These are phyloP conservation scores for Rhodomyrtus tomentosa DNA, from an alignment of 345 rosid genomes.

Conservation along the genomic window DNA sequence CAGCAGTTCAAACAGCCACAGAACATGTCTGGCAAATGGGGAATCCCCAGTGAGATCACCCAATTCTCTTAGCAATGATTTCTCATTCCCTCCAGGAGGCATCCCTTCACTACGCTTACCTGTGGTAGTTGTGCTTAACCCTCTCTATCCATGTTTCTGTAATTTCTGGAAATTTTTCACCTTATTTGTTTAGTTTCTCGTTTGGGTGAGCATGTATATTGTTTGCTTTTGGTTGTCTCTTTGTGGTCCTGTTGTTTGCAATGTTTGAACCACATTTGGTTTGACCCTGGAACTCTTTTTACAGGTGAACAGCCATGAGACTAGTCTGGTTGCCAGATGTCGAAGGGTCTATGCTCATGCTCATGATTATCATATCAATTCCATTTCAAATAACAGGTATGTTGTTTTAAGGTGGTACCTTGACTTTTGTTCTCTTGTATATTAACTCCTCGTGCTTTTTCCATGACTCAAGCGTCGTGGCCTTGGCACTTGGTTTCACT, in stretches of 20 bases:
- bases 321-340: conserved; percentile 79
- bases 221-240: background rate
- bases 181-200: background rate
- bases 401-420: background rate
- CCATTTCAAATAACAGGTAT: conserved; percentile 91
- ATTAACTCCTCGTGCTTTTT: background rate
- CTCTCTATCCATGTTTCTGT: background rate
- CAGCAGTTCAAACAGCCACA: conserved; percentile 40
- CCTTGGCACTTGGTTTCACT: background rate
- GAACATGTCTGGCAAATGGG: conserved; percentile 43
- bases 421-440: background rate
- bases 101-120: conserved; percentile 79
- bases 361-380: conserved; percentile 98
- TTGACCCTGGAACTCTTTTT: background rate
- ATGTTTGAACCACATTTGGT: background rate
- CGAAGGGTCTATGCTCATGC: conserved; percentile 97
- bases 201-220: background rate
- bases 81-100: conserved; percentile 56
- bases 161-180: background rate
- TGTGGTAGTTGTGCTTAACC: conserved; percentile 47
- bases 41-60: conserved; percentile 34
- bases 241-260: background rate
- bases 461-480: background rate
- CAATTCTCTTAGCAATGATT: conserved; percentile 34
- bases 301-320: conserved; percentile 80